These are phyloP conservation scores for Neurospora sp. DNA, from an alignment of 495 filamentous ascomycete genomes.

Conservation along the genomic window DNA sequence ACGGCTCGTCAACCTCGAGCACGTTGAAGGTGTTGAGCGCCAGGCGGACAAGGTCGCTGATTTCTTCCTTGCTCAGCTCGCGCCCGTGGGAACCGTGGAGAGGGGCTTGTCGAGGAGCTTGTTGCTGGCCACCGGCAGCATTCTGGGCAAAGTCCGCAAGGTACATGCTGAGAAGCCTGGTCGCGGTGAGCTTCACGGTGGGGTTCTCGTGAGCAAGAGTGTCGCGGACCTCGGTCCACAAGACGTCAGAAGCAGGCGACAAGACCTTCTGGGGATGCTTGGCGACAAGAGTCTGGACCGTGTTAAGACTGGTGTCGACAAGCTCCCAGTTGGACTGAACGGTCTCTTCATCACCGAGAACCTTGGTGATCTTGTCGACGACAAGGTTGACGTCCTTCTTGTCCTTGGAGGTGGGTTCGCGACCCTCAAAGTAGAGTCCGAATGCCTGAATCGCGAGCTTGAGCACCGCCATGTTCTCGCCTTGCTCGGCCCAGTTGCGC, in stretches of 20 bases:
- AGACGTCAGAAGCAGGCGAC: constrained; percentile 36
- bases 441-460: constrained; percentile 71
- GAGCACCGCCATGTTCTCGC: constrained; percentile 55
- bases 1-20: constrained; percentile 49
- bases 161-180: constrained; percentile 63
- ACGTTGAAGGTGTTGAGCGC: constrained; percentile 57
- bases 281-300: constrained; percentile 57
- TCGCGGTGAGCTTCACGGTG: constrained; percentile 66
- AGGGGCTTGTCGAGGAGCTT: constrained; percentile 40
- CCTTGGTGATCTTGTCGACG: constrained; percentile 30
- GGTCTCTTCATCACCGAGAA: constrained; percentile 40
- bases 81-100: constrained; percentile 64
- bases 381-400: constrained; percentile 49
- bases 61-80: constrained; percentile 49
- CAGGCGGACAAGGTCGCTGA: constrained; percentile 54
- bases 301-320: constrained; percentile 63
- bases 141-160: constrained; percentile 67
- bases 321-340: constrained; percentile 58
- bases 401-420: constrained; percentile 42
- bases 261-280: constrained; percentile 53
- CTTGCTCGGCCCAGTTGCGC: constrained; percentile 66
- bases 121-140: constrained; percentile 40
- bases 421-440: constrained; percentile 68
- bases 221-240: constrained; percentile 58
- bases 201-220: constrained; percentile 64